A percentile compares a stretch with the other conserved stretches of the same genome.
Conservation (phyloP, 2,329 filamentous ascomycete species). For the Septoria linicola region DNA sequence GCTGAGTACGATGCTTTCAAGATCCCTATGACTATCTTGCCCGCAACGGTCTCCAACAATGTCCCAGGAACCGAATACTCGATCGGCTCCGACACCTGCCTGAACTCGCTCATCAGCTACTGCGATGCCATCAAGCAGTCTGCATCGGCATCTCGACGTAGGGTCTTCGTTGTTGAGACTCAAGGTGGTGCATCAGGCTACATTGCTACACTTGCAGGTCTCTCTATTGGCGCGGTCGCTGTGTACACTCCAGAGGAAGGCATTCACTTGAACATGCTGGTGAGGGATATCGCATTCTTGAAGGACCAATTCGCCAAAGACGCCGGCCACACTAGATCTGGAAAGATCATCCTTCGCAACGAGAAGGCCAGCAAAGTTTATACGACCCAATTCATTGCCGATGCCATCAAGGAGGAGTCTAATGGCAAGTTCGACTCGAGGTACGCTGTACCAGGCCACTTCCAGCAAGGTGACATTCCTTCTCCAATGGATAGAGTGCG, state of each 20-base stretch:
- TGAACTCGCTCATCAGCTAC: conserved; percentile 92
- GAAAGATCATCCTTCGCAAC: conserved; percentile 93
- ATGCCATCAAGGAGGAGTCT: conserved; percentile 93
- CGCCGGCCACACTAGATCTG: conserved; percentile 82
- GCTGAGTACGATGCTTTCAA: conserved; percentile 78
- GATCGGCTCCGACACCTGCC: conserved; percentile 90
- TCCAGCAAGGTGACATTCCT: conserved; percentile 89
- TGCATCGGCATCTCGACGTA: conserved; percentile 84
- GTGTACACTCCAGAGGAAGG: conserved; percentile 98
- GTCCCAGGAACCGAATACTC: conserved; percentile 97
- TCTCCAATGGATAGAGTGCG: conserved; percentile 95
- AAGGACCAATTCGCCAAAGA: conserved; percentile 82
- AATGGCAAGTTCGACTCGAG: conserved; percentile 89
- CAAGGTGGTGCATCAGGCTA: conserved; percentile 95
- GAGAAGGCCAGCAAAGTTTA: conserved; percentile 91
- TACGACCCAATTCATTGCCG: conserved; percentile 86
- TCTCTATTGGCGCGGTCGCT: conserved; percentile 86
- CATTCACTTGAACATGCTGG: conserved; percentile 88
- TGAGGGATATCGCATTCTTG: conserved; percentile 83
- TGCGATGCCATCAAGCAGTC: conserved; percentile 98
- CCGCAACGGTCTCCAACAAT: conserved; percentile 98
- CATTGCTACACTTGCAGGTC: conserved; percentile 83
- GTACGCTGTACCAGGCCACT: conserved; percentile 87
- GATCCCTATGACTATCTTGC: conserved; percentile 87
- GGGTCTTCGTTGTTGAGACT: conserved; percentile 97